Evolutionary conservation across 2,329 filamentous ascomycete genomes (phyloP), one percentile per base, ranked within the genome.

Genomic region (Cladophialophora exuberans): DNA sequence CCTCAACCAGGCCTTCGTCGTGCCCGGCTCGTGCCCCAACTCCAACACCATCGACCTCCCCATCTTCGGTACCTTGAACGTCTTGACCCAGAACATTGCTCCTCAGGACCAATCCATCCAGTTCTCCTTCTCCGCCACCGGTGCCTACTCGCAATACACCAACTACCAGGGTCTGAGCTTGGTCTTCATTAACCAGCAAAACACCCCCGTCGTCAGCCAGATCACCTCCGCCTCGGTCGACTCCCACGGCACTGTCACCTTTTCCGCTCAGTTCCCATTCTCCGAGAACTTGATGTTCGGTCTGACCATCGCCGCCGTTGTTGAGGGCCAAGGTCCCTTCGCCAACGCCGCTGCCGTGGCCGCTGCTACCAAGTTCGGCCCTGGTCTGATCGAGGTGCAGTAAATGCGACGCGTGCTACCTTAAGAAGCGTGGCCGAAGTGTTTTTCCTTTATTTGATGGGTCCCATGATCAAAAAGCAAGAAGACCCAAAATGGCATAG

Each of bases 1-100:
- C 2, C 74, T 88, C 9, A 79, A 83, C 65, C 76, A 83, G 52
- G 67, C 72, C 45, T 88, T 89, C 63, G 68, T 84, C 56, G 79
- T 87, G 0, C 78, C 78, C 0, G 79, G 76, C 13, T 80, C 77
- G 3, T 89, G 87, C 71, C 62, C 62, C 22, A 76, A 80, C 30
- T 61, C 79, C 51, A 62, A 73, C 31, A 67, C 74, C 30, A 82
- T 86, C 63, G 65, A 72, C 1, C 72, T 89, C n/a, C 55, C 57
- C 23, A 48, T 62, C 56, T 69, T 82, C 47, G 59, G 73, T 23
- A 66, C 80, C 2, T 64, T 69, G 48, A 71, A 82, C 61, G 44
- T 62, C 36, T 35, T 48, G 11, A 62, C 60, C 22, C 63, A 73
- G 4, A 38, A 42, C 20, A 39, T 53, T 42, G 39, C 48, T 10